Evolutionary conservation across 2,329 filamentous ascomycete genomes (phyloP).

Genomic region (Botrytis fragariae): DNA sequence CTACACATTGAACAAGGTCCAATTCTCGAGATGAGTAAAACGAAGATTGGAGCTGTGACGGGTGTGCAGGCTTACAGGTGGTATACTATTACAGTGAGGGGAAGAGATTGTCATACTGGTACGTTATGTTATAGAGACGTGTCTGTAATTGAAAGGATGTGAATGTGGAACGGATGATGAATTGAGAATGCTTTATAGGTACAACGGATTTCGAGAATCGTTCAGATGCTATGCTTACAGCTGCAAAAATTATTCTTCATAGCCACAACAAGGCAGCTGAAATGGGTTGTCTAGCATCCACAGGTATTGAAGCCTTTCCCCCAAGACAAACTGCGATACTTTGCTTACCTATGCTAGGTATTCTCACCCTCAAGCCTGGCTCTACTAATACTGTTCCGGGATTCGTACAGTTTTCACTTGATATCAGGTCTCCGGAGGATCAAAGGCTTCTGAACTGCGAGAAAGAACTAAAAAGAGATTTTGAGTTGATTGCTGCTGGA

Average conservation of each 20-base stretch:
- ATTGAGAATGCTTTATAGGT: slow-evolving; percentile 35
- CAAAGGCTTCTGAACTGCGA: slow-evolving; percentile 57
- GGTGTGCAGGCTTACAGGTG: slow-evolving; percentile 75
- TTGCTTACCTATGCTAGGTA: slow-evolving; percentile 45
- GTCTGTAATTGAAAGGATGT: background rate
- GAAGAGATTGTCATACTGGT: slow-evolving; percentile 68
- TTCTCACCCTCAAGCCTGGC: slow-evolving; percentile 63
- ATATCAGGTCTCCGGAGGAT: slow-evolving; percentile 61
- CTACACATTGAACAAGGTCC: slow-evolving; percentile 84
- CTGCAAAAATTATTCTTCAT: slow-evolving; percentile 64
- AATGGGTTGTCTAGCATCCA: slow-evolving; percentile 58
- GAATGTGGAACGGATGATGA: background rate
- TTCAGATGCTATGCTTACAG: slow-evolving; percentile 66
- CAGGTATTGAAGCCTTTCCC: slow-evolving; percentile 35
- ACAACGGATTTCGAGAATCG: slow-evolving; percentile 67
- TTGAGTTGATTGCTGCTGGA: slow-evolving; percentile 57
- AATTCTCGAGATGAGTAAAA: slow-evolving; percentile 61
- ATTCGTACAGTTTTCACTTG: slow-evolving; percentile 63
- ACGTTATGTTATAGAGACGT: background rate
- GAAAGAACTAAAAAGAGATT: slow-evolving; percentile 54
- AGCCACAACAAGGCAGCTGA: slow-evolving; percentile 61
- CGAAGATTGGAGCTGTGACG: slow-evolving; percentile 67
- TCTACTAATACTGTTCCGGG: slow-evolving; percentile 74
- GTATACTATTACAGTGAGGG: slow-evolving; percentile 65
- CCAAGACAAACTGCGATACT: background rate